A percentile compares a stretch with the other conserved stretches of the same genome.
phyloP scores from a whole-genome alignment of 352 stramenopile species.

The Pythium oligandrum region DNA sequence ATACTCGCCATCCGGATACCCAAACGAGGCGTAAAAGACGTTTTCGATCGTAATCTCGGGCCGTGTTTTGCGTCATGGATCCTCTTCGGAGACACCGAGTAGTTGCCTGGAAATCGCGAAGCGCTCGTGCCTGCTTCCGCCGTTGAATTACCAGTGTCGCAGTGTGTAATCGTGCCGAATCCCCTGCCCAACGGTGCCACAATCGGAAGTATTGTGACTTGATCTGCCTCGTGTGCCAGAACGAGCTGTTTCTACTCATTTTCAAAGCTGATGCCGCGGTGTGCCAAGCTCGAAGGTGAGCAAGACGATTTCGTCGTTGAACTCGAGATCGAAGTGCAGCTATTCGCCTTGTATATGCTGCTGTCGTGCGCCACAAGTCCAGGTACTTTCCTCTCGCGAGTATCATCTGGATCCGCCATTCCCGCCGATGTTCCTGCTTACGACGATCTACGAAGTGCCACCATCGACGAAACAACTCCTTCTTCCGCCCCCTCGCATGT shows the following conservation, averaged over 20 bases:
- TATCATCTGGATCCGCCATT: constrained; percentile 7
- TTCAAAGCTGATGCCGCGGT: not conserved
- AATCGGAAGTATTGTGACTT: constrained; percentile 5
- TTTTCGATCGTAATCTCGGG: too few relatives aligned
- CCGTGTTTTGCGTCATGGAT: too few relatives aligned
- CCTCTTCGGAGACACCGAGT: too few relatives aligned
- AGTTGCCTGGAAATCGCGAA: not conserved
- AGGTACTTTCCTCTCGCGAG: constrained; percentile 13
- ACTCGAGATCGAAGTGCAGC: not conserved
- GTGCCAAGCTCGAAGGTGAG: constrained; percentile 7
- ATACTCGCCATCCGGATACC: too few relatives aligned
- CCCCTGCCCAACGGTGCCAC: constrained; percentile 9
- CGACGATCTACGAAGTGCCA: constrained; percentile 4
- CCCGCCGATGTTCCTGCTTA: constrained; percentile 9
- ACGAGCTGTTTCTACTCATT: constrained; percentile 7
- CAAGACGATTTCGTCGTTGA: not conserved
- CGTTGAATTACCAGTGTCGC: not conserved
- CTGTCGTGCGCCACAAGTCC: constrained; percentile 5
- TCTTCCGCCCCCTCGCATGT: not conserved
- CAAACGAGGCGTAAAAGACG: too few relatives aligned
- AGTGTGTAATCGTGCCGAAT: constrained; percentile 3
- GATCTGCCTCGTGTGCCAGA: constrained; percentile 16
- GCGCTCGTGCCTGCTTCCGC: not conserved
- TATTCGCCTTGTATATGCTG: constrained; percentile 4
- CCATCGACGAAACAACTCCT: constrained; percentile 10